Evolutionary conservation across 805 yeast species (phyloP).

Genomic region (Starmera caribaea): DNA sequence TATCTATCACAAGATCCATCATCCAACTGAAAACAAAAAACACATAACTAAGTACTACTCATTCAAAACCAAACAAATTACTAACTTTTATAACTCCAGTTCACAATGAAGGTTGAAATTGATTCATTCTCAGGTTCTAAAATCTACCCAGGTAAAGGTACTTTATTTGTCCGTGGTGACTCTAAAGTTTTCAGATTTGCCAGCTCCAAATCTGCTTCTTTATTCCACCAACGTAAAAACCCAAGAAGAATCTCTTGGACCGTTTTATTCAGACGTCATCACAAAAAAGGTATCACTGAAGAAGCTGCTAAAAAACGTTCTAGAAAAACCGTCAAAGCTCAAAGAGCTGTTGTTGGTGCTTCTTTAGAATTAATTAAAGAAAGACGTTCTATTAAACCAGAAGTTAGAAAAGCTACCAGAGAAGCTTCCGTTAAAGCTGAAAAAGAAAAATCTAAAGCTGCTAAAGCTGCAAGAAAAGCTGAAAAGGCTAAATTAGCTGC

Average conservation of each 20-base stretch:
- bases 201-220: constrained; percentile 93
- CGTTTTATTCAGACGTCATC: constrained; percentile 98
- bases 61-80: too few relatives aligned
- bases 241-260: constrained; percentile 99
- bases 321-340: constrained; percentile 96
- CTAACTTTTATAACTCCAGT: too few relatives aligned
- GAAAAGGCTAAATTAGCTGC: constrained; percentile 79
- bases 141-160: constrained; percentile 99
- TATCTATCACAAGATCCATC: too few relatives aligned
- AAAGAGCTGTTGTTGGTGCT: constrained; percentile 99
- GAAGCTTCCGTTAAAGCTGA: constrained; percentile 76
- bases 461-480: constrained; percentile 92
- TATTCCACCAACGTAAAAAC: constrained; percentile 99
- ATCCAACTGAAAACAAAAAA: too few relatives aligned
- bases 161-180: constrained; percentile 98
- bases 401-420: constrained; percentile 96
- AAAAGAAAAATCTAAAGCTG: constrained; percentile 85
- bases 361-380: constrained; percentile 96
- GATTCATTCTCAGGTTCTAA: constrained; percentile 99
- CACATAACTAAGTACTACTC: too few relatives aligned
- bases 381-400: constrained; percentile 94
- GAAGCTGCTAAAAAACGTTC: constrained; percentile 95
- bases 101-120: constrained; percentile 95
- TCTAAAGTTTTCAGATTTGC: constrained; percentile 99
- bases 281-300: constrained; percentile 99